Evolutionary conservation across 192 early-diverging fungal genomes (phyloP), one percentile per base, ranked within the genome.

Genomic region (Backusella tarrabulga): DNA sequence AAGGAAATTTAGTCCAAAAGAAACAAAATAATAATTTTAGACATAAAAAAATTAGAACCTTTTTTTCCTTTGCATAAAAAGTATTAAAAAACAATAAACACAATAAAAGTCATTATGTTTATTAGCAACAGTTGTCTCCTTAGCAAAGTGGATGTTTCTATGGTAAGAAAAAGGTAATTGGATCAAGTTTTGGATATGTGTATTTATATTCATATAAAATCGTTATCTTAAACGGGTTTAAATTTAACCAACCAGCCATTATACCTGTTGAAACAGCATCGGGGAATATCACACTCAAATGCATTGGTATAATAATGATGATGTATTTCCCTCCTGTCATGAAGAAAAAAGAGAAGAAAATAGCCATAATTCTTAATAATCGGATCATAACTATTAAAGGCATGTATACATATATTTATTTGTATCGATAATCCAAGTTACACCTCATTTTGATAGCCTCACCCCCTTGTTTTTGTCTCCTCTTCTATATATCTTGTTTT

Each of bases 171-270:
- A 56, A 56, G 21, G 54, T 56, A 56, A 56, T 6, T 21, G 54
- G 54, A 56, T 56, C 54, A 56, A 56, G 21, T 56, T 56, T 56
- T 56, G 21, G n/a, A 21, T 21, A 32, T 32, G 32, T 32, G 2
- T 32, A 56, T 56, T 44, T 44, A 44, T 32, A 32, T 32, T 32
- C 15, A 44, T 17, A 17, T 44, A 44, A 21, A 21, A 56, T 56
- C 54, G 54, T 56, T 56, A 56, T 56, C 54, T 56, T 56, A 56
- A 56, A 56, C 54, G 54, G 54, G 21, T 56, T 56, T 56, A 56
- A 21, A 21, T 56, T 56, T 56, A 56, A 56, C 54, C 54, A 56
- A 56, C 38, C 38, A 40, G 38, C 21, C 8, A 21, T 9, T 2
- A 21, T 56, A 56, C 19, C 8, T 56, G 54, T 21, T 56, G 54